Conservation (phyloP, 106 monocot genomes). For the Agapanthus africanus region DNA sequence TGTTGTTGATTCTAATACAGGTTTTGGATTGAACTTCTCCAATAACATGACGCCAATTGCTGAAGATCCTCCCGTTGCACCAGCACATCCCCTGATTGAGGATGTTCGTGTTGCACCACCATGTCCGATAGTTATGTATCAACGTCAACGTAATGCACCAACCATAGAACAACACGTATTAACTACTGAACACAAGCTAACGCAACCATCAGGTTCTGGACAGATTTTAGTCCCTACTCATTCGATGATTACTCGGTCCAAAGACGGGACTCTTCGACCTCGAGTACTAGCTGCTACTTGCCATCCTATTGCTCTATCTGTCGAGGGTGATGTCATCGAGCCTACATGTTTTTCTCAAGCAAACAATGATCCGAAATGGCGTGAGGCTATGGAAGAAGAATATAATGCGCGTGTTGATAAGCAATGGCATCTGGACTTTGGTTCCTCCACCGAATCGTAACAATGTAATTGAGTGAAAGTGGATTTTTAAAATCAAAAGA, state of each 20-base stretch:
- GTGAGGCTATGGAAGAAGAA: not conserved
- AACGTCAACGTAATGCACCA: too few relatives aligned
- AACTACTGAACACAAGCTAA: too few relatives aligned
- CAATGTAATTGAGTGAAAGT: conserved; percentile 5
- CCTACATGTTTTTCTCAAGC: not conserved
- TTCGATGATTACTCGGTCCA: not conserved
- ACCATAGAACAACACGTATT: too few relatives aligned
- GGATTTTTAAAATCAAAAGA: conserved; percentile 2
- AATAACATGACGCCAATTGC: too few relatives aligned
- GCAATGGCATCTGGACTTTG: not conserved
- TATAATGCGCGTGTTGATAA: not conserved
- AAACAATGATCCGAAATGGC: not conserved
- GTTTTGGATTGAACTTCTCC: too few relatives aligned
- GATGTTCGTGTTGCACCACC: too few relatives aligned
- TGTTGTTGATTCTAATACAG: too few relatives aligned
- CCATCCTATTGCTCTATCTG: not conserved
- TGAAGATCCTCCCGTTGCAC: too few relatives aligned
- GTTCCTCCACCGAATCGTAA: not conserved
- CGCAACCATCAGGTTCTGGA: too few relatives aligned
- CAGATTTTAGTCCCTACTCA: too few relatives aligned
- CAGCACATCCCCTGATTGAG: too few relatives aligned
- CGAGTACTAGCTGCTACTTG: not conserved
- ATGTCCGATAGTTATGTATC: too few relatives aligned
- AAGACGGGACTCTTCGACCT: not conserved
- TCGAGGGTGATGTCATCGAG: not conserved